Base-by-base conservation (phyloP, 2,329 filamentous ascomycete genomes). In the Neofusicoccum parvum region DNA sequence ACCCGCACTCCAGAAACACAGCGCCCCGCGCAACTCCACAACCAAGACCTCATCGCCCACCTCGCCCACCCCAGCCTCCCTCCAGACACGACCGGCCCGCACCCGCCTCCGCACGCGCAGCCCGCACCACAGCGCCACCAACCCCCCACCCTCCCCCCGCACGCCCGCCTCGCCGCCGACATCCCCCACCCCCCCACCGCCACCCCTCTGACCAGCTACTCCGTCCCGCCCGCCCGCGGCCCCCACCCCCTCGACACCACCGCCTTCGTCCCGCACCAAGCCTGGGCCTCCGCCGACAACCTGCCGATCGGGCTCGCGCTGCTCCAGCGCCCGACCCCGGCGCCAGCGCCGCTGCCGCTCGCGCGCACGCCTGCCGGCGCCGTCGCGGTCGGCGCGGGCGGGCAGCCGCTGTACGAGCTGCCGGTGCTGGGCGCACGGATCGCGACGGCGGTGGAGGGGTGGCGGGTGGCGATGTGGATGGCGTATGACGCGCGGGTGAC, bases 381-480 rank as follows among this genome's bases (percentile, higher is more conserved):
- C 39, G 12, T 20, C 3, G 15, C 1, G 3, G 5, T 17, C 17
- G 39, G 56, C 10, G 45, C 12, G 27, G 3, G 34, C 2, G 27
- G 20, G 3, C 56, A 46, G 27, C 56, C 23, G 34, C 56, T 60
- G 27, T 60, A 46, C 10, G 56, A 60, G 23, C 43, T 60, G 17
- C 56, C 43, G 23, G 48, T 60, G 14, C 56, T 60, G 2, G 3
- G 2, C 0, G 51, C 11, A 2, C 20, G 53, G 4, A 48, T 60
- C 4, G 34, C 39, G 15, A 60, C 39, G 6, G 14, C n/a, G 39
- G 56, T 60, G 17, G 56, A 60, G 45, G 6, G 23, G n/a, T 60
- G 56, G 56, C 9, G 56, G 9, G 56, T 39, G 0, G 41, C 20
- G 5, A 60, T 60, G 56, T 60, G 56, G 56, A 46, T 60, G 56